Base-by-base conservation (phyloP, 2,329 filamentous ascomycete genomes). In the Colletotrichum zoysiae region DNA sequence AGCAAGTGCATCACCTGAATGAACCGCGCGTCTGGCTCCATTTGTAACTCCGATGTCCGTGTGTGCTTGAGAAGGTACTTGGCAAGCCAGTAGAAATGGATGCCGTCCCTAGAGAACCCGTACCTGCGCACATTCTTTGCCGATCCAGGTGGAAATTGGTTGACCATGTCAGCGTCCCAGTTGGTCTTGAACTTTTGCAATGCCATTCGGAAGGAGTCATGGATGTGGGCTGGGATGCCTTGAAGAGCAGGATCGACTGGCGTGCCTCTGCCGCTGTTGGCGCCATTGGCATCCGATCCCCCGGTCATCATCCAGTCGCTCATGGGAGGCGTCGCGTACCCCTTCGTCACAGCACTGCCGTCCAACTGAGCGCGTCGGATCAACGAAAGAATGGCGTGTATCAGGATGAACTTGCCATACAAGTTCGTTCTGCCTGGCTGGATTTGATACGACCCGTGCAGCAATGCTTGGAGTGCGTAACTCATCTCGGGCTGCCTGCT, bases 81-180 rank as follows among this genome's bases (percentile, higher is more conserved):
- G 20, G 90, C 91, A 53, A 94, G 84, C 86, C 90, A 94, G 82
- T 91, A 94, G 78, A 91, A 94, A 76, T 93, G 91, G 18, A 93
- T 88, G 1, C 88, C 91, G 76, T 94, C 92, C 61, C 91, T 84
- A 65, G 89, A 93, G 79, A 93, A 93, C 0, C 92, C 92, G 74
- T 90, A 87, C 20, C 91, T 88, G 59, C 86, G 85, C 61, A 84
- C 84, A 66, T 87, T 87, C n/a, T 83, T 84, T 7, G 83, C 78
- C 33, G 82, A 71, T 7, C 78, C 76, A 4, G 81, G 88, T 8
- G 90, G 89, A 73, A 93, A 94, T 77, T 94, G 92, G 48, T 87
- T 82, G 16, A 86, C 84, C 84, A 93, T 90, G 76, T 94, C 92
- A 69, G 85, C 81, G 78, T 94, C 92, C 92, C 92, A 94, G 73